phyloP scores from a whole-genome alignment of 306 rosid species.

The Citrullus colocynthis region DNA sequence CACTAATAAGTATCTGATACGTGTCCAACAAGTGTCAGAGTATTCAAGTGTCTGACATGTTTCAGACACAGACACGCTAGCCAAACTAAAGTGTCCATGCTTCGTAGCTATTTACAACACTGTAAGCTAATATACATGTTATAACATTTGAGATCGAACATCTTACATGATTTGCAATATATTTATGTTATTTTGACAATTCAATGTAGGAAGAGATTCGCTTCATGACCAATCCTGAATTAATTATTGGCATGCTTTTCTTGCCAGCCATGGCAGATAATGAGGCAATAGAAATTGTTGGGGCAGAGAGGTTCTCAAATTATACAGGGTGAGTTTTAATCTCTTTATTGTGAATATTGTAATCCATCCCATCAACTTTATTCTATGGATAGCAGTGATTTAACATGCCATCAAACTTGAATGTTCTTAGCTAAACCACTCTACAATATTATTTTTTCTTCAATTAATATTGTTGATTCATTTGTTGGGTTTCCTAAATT shows the following conservation, averaged over 20 bases:
- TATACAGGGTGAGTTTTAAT: conserved; percentile 60
- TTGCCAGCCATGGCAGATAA: conserved; percentile 81
- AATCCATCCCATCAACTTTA: not conserved
- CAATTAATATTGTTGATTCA: not conserved
- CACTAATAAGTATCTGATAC: too few species aligned
- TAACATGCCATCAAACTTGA: not conserved
- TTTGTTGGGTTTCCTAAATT: not conserved
- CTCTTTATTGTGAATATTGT: not conserved
- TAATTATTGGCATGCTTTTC: conserved; percentile 82
- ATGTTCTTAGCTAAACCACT: not conserved
- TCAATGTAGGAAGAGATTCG: conserved; percentile 81
- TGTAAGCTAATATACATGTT: not conserved
- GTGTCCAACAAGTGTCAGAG: too few species aligned
- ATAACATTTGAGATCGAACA: not conserved
- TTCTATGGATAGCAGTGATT: not conserved
- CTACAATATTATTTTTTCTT: not conserved
- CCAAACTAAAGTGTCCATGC: too few species aligned
- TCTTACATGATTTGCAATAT: not conserved
- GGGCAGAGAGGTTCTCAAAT: conserved; percentile 81
- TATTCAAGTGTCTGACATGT: too few species aligned
- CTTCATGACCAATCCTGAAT: conserved; percentile 81
- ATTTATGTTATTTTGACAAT: conserved; percentile 12
- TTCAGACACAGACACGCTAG: too few species aligned
- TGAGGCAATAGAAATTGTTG: conserved; percentile 82
- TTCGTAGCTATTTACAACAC: not conserved